These are phyloP conservation scores for Phoma herbarum DNA, from an alignment of 2,329 filamentous ascomycete genomes.

Conservation along the genomic window DNA sequence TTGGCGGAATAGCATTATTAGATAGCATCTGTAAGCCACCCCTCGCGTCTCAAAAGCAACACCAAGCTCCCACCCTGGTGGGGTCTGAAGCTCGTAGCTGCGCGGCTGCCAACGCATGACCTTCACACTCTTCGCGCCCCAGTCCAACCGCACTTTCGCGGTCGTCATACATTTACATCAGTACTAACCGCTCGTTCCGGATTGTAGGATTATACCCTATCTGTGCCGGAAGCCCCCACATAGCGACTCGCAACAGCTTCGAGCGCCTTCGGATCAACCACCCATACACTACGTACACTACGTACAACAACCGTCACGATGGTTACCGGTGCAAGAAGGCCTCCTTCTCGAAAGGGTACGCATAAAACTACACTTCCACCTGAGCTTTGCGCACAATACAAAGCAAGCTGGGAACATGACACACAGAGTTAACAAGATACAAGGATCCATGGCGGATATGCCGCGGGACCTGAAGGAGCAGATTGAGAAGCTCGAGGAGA, in stretches of 20 bases:
- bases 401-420: constrained; percentile 9
- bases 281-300: constrained; percentile 11
- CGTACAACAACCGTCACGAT: constrained; percentile 56
- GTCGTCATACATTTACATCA: background rate
- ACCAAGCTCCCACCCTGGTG: constrained; percentile 1
- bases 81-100: constrained; percentile 1
- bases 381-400: constrained; percentile 5
- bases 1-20: constrained; percentile 1
- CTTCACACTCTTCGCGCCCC: background rate
- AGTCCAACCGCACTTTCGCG: background rate
- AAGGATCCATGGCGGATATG: constrained; percentile 90
- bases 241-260: constrained; percentile 5
- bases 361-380: constrained; percentile 33
- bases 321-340: constrained; percentile 71
- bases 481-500: constrained; percentile 82
- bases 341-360: constrained; percentile 78
- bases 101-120: constrained; percentile 7
- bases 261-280: background rate
- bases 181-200: constrained; percentile 8
- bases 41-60: constrained; percentile 8
- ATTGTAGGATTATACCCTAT: constrained; percentile 1
- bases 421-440: constrained; percentile 24
- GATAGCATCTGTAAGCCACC: constrained; percentile 19
- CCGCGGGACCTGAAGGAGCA: constrained; percentile 83
- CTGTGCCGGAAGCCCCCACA: background rate